Percentiles rank a stretch among this genome's conserved stretches.
These are phyloP conservation scores for Diospyros lotus DNA, from an alignment of 148 eudicot species.

Conservation along the genomic window DNA sequence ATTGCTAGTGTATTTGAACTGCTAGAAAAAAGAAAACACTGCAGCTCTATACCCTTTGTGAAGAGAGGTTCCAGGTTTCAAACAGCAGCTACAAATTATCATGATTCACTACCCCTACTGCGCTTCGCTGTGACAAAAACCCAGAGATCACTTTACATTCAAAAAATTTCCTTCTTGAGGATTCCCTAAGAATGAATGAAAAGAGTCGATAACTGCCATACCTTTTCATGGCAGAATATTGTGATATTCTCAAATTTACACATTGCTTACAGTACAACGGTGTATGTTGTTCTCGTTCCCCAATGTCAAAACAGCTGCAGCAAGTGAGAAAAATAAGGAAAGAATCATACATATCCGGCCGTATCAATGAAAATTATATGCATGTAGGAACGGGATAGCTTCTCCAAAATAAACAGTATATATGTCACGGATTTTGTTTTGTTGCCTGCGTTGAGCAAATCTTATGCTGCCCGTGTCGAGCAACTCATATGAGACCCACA, in stretches of 20 bases:
- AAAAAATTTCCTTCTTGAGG: neutral
- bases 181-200: neutral
- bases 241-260: slow-evolving; percentile 12
- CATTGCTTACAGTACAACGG: slow-evolving; percentile 6
- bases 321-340: slow-evolving; percentile 15
- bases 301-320: slow-evolving; percentile 17
- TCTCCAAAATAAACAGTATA: too few species aligned
- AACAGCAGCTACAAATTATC: too few species aligned
- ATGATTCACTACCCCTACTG: neutral
- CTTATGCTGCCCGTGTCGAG: too few species aligned
- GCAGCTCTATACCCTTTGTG: too few species aligned
- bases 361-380: too few species aligned
- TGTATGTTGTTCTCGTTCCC: neutral
- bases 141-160: neutral
- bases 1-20: too few species aligned
- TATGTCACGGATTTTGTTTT: too few species aligned
- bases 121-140: neutral
- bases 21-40: too few species aligned
- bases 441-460: too few species aligned
- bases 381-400: too few species aligned
- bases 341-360: neutral
- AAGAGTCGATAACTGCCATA: neutral
- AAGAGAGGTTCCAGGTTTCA: too few species aligned
- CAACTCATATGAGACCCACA: too few species aligned
- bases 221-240: neutral